Evolutionary conservation across 805 yeast genomes (phyloP).

Genomic region (Torulaspora maleeae): DNA sequence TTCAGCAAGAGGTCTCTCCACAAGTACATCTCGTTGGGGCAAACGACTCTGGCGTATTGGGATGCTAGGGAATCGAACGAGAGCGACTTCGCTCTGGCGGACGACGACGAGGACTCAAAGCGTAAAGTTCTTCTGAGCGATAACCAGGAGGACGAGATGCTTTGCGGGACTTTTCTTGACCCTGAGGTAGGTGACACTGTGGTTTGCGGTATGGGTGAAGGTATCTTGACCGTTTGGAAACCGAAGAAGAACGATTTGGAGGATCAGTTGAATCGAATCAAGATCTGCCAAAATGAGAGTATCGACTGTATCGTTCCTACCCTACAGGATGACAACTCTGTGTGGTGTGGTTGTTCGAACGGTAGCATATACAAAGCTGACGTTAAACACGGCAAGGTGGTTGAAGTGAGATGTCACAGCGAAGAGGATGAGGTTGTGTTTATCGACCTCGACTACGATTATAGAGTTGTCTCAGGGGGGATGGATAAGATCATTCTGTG

Average conservation of each 20-base stretch:
- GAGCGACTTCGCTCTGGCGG: slow-evolving; percentile 16
- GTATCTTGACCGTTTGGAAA: slow-evolving; percentile 83
- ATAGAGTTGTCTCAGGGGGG: slow-evolving; percentile 75
- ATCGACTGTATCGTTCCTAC: slow-evolving; percentile 64
- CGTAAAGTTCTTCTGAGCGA: slow-evolving; percentile 65
- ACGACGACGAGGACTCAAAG: slow-evolving; percentile 22
- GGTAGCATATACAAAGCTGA: slow-evolving; percentile 69
- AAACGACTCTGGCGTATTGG: slow-evolving; percentile 72
- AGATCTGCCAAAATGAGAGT: slow-evolving; percentile 62
- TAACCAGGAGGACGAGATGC: slow-evolving; percentile 90
- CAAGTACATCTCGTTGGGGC: slow-evolving; percentile 75
- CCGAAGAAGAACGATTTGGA: slow-evolving; percentile 58
- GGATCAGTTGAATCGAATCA: slow-evolving; percentile 78
- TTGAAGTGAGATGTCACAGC: slow-evolving; percentile 65
- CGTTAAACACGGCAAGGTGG: slow-evolving; percentile 55
- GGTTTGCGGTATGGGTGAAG: slow-evolving; percentile 87
- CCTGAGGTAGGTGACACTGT: slow-evolving; percentile 57
- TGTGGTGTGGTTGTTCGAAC: slow-evolving; percentile 78
- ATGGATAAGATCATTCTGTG: slow-evolving; percentile 79
- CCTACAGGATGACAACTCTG: slow-evolving; percentile 43
- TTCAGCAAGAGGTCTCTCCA: slow-evolving; percentile 64
- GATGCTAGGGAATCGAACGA: slow-evolving; percentile 58
- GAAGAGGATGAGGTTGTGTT: slow-evolving; percentile 66
- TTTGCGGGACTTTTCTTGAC: slow-evolving; percentile 67
- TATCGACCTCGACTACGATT: slow-evolving; percentile 75